Evolutionary conservation across 176 grass and related monocot genomes (phyloP).

Genomic region (Triticum urartu): DNA sequence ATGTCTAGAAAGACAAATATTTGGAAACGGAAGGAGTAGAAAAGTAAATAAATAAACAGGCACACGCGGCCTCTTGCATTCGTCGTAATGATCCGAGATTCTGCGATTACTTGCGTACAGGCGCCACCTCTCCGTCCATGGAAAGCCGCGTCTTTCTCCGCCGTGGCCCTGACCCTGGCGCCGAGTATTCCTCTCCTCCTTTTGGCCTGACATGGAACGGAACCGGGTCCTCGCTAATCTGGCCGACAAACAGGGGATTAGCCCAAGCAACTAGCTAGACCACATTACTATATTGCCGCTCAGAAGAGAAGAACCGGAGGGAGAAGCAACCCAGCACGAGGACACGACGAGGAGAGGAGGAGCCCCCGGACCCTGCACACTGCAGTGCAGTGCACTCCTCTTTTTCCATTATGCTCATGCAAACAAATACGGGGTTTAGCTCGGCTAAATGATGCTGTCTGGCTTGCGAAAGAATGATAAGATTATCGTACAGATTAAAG

Average conservation of each 20-base stretch:
- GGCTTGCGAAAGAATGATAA: not conserved
- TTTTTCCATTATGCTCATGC: not conserved
- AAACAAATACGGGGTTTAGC: not conserved
- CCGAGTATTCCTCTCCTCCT: conserved; percentile 25
- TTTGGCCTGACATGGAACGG: conserved; percentile 51
- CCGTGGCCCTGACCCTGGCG: not conserved
- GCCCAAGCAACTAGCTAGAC: not conserved
- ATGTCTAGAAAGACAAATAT: no score
- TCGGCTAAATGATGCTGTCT: conserved; percentile 24
- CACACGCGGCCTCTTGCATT: not conserved
- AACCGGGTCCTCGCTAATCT: conserved; percentile 68
- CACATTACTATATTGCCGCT: not conserved
- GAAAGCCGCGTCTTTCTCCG: conserved; percentile 24
- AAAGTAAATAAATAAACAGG: not conserved
- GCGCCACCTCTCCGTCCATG: conserved; percentile 19
- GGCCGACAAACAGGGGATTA: conserved; percentile 40
- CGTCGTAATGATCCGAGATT: not conserved
- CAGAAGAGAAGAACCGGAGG: not conserved
- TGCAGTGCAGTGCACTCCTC: not conserved
- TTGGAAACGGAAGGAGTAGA: no score
- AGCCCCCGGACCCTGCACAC: not conserved
- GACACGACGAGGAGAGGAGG: not conserved
- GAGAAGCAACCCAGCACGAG: conserved; percentile 39
- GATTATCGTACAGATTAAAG: not conserved
- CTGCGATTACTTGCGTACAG: not conserved